These are phyloP conservation scores for Stenocarpella maydis DNA, from an alignment of 2,329 filamentous ascomycete genomes.

Conservation along the genomic window DNA sequence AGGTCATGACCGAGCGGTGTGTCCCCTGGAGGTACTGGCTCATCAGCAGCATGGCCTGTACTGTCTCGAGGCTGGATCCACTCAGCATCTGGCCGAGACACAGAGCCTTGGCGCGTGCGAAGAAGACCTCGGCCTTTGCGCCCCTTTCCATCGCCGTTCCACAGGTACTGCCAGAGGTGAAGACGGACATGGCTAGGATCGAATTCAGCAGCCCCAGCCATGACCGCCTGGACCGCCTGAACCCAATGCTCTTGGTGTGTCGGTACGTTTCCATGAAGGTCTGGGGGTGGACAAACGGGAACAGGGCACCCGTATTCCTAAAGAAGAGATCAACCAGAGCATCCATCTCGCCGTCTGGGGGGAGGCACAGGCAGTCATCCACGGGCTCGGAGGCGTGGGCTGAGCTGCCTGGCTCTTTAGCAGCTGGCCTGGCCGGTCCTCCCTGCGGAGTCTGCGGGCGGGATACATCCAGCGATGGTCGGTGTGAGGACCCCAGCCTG, in stretches of 20 bases:
- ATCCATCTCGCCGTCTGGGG: conserved; percentile 33
- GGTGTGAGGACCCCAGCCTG: conserved; percentile 3
- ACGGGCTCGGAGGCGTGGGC: background rate
- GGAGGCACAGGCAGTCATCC: conserved; percentile 27
- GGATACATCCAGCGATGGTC: conserved; percentile 33
- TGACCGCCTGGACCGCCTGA: conserved; percentile 51
- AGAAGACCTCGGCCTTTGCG: conserved; percentile 54
- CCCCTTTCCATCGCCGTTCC: conserved; percentile 46
- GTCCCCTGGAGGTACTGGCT: conserved; percentile 63
- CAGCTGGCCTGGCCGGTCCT: background rate
- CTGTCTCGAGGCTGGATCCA: conserved; percentile 55
- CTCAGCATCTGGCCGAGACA: conserved; percentile 52
- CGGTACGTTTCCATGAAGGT: conserved; percentile 37
- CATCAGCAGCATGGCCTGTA: conserved; percentile 58
- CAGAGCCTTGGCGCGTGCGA: conserved; percentile 51
- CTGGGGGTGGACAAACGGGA: conserved; percentile 38
- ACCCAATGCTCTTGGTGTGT: conserved; percentile 28
- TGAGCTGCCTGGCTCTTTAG: background rate
- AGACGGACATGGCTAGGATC: conserved; percentile 56
- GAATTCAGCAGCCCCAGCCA: conserved; percentile 62
- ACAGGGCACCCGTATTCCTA: conserved; percentile 37
- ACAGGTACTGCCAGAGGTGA: conserved; percentile 40
- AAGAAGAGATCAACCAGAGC: conserved; percentile 36
- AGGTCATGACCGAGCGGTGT: conserved; percentile 60
- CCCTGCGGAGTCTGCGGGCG: conserved; percentile 22